A percentile compares a stretch with the other conserved stretches of the same genome.
Conservation (phyloP, 192 early-diverging fungal species). For the Coemansia sp. region DNA sequence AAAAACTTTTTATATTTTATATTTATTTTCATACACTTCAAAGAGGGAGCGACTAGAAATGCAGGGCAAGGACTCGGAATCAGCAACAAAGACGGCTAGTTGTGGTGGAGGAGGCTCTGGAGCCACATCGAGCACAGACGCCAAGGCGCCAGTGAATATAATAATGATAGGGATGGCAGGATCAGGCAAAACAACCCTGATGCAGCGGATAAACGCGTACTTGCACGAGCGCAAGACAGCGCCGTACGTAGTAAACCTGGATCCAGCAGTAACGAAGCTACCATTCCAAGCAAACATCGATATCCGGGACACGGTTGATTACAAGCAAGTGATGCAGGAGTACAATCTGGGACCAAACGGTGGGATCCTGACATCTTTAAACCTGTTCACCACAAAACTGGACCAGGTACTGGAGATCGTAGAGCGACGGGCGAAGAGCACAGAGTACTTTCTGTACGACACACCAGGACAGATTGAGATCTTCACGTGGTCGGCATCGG, state of each 20-base stretch:
- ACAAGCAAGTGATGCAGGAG: conserved; percentile 99
- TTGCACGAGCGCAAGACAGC: conserved; percentile 72
- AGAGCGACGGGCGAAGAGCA: conserved; percentile 67
- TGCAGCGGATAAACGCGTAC: conserved; percentile 93
- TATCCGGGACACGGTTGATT: conserved; percentile 96
- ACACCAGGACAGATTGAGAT: conserved; percentile 99
- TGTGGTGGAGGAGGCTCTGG: neutral
- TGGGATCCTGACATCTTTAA: conserved; percentile 92
- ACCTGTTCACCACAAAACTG: conserved; percentile 97
- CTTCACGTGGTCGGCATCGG: conserved; percentile 98
- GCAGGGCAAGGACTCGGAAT: neutral
- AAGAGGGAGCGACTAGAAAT: no score
- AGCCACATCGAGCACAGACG: neutral
- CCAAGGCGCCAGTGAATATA: conserved; percentile 53
- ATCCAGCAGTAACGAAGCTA: conserved; percentile 84
- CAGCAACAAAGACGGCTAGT: neutral
- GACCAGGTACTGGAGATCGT: conserved; percentile 93
- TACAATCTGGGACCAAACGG: conserved; percentile 97
- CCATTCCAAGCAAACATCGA: conserved; percentile 97
- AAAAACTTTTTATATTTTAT: neutral
- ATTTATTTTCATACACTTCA: neutral
- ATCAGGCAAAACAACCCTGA: conserved; percentile 93
- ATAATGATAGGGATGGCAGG: conserved; percentile 97
- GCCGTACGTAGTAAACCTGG: conserved; percentile 92
- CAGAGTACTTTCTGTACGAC: conserved; percentile 77